phyloP scores from a whole-genome alignment of 2,329 filamentous ascomycete species.

The Alternaria postmessia region DNA sequence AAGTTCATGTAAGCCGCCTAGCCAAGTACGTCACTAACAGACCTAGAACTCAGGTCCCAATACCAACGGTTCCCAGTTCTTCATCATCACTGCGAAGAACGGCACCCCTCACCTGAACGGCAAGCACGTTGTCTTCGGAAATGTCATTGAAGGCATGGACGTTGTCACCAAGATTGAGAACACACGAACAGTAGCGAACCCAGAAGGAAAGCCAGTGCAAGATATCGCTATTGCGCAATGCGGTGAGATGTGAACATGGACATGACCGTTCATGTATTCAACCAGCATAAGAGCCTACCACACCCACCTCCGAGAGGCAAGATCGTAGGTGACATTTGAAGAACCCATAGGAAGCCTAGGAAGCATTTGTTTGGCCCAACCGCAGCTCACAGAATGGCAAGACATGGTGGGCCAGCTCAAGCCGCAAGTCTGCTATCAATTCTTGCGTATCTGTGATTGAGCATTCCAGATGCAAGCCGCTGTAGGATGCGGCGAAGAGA shows the following conservation, averaged over 20 bases:
- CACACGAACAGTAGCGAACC: slow-evolving; percentile 70
- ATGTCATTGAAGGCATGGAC: slow-evolving; percentile 88
- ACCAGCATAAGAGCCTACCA: too few relatives aligned
- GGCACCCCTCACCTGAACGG: slow-evolving; percentile 86
- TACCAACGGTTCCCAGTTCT: slow-evolving; percentile 96
- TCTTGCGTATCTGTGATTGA: neutral
- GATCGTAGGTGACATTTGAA: neutral
- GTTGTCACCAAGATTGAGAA: slow-evolving; percentile 92
- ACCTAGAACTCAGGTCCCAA: slow-evolving; percentile 84
- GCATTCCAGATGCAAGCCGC: neutral
- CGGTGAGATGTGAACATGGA: slow-evolving; percentile 79
- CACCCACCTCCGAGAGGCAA: neutral
- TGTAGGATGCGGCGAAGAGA: neutral
- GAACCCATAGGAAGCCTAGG: neutral
- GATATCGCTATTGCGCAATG: slow-evolving; percentile 87
- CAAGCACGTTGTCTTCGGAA: slow-evolving; percentile 96
- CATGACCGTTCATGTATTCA: neutral
- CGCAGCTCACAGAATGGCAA: neutral
- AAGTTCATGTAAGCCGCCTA: neutral
- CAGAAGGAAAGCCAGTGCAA: slow-evolving; percentile 81
- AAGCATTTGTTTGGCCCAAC: neutral
- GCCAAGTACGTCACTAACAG: neutral
- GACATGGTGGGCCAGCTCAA: neutral
- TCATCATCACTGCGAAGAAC: slow-evolving; percentile 79
- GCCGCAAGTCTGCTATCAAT: neutral